Evolutionary conservation across 441 rosid genomes (phyloP), one percentile per base, ranked within the genome.

Genomic region (Macaranga tanarius): DNA sequence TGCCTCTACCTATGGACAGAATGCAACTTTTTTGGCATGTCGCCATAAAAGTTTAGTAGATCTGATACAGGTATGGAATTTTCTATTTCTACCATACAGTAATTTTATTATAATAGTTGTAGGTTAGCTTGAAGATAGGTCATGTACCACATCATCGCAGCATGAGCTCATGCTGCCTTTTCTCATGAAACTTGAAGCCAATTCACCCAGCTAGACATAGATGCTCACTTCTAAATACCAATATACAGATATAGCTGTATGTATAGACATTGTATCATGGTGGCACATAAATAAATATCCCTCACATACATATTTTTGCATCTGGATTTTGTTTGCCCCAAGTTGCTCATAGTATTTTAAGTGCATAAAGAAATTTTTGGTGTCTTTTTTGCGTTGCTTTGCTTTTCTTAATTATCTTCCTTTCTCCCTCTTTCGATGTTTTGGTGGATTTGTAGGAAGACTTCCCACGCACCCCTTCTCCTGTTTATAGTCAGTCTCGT

Each of bases 11-110:
- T 77, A 77, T 2, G 86, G 81, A 62, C 84, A 79, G 54, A 74
- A 74, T 63, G 64, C 65, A 51, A 70, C 73, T 81, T 77, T 82
- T 72, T 81, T 85, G 63, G 69, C 82, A 16, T 87, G 83, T 64
- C 88, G 87, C n/a, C 96, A 87, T 80, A 93, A 91, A 83, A 93
- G 95, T 84, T 82, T 93, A 58, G 97, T 92, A 75, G 96, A 91
- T 82, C 82, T 91, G 65, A 89, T 93, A 81, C 97, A 93, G 95
- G 98, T 93, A 86, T 62, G 31, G 16, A 74, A 6, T 45, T 69
- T 64, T 40, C 52, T n/a, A n/a, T 52, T 34, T 28, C 48, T 25
- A 23, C 38, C 16, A 48, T 44, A n/a, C 6, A 23, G 10, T 47
- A 31, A 71, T 50, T 38, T 0, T 19, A 34, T 23, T 65, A 13